Base-by-base conservation (phyloP, 164 flowering plant genomes). In the Berberis vulgaris region DNA sequence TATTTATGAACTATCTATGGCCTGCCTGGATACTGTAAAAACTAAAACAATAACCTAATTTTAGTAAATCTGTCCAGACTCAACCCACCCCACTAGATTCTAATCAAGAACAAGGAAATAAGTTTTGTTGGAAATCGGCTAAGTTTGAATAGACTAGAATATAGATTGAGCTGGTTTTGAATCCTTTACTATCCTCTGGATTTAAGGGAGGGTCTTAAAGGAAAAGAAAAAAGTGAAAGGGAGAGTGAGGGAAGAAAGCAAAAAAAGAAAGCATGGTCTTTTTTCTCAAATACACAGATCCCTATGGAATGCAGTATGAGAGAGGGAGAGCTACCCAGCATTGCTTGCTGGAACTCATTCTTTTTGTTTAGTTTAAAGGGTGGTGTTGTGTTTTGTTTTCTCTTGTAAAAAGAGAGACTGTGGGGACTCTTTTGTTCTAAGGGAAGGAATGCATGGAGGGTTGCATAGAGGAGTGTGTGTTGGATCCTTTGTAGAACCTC, bases 251-350 rank as follows among this genome's bases (percentile, higher is more conserved):
- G 43, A 59, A 40, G 64, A 41, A 63, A 67, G 58, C 41, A 66
- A 67, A 45, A 13, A 26, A 26, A 26, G 26, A 65, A 65, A 65
- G 52, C 73, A 66, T 65, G 78, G 79, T 76, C 82, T 80, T 26
- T 26, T 26, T 80, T 81, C 79, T 73, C 78, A 71, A 26, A 47
- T 63, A 74, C 92, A 85, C 96, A 82, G 92, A 88, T 88, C 92
- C 92, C 92, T 75, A 88, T 82, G 81, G 84, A 72, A 77, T 83
- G 82, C 81, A 71, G 26, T 26, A 26, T 26, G 26, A 26, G 26
- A 26, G 26, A 26, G 26, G 78, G 80, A 77, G 59, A 76, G 76
- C 71, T 72, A 70, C 78, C 82, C 81, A 73, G 77, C 83, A 78
- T 77, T 70, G 70, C 69, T 82, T 73, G 72, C 67, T 80, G 65